These are phyloP conservation scores for Penicillium brasilianum DNA, from an alignment of 2,329 filamentous ascomycete species.

Conservation along the genomic window DNA sequence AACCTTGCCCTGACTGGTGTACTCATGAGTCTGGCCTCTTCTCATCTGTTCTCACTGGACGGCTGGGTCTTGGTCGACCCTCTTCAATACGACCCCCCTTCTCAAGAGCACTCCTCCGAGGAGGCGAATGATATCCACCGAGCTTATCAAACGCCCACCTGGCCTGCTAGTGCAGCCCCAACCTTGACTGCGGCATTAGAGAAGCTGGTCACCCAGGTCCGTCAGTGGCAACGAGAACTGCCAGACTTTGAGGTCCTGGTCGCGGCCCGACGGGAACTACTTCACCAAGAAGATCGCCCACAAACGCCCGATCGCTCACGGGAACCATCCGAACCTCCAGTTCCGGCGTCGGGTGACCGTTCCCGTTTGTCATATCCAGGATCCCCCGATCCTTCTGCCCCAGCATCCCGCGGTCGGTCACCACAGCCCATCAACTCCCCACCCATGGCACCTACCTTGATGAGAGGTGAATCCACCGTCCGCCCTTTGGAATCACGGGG, in stretches of 20 bases:
- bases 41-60: conserved; percentile 82
- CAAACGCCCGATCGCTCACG: conserved; percentile 25
- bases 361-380: conserved; percentile 26
- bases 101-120: conserved; percentile 35
- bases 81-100: conserved; percentile 55
- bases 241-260: conserved; percentile 75
- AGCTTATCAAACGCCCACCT: conserved; percentile 52
- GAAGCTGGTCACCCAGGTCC: conserved; percentile 65
- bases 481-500: conserved; percentile 32
- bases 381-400: conserved; percentile 24
- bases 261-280: conserved; percentile 58
- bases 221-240: conserved; percentile 65
- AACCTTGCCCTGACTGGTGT: conserved; percentile 87
- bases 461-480: conserved; percentile 31
- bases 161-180: conserved; percentile 53
- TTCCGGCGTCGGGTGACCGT: conserved; percentile 25
- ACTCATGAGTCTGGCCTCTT: conserved; percentile 80
- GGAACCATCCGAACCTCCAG: conserved; percentile 30
- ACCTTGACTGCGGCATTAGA: conserved; percentile 63
- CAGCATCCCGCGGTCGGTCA: conserved; percentile 27
- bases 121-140: conserved; percentile 34
- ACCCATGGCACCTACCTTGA: conserved; percentile 25
- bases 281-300: conserved; percentile 42
- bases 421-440: conserved; percentile 17
- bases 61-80: conserved; percentile 86